Evolutionary conservation across 2,329 filamentous ascomycete genomes (phyloP).

Genomic region (Diaporthe vexans): DNA sequence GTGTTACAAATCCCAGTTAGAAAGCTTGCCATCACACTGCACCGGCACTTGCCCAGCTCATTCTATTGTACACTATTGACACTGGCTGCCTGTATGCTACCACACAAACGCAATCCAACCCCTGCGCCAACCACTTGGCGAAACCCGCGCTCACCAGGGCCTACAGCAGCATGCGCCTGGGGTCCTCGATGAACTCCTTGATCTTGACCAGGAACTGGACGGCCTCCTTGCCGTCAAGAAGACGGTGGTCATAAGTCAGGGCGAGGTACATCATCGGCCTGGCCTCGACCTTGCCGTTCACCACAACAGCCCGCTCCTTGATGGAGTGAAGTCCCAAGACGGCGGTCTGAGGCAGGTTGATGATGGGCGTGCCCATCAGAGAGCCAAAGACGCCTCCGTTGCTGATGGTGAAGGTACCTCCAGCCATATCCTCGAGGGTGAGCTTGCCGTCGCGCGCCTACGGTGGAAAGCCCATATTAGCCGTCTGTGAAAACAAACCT

Average conservation of each 20-base stretch:
- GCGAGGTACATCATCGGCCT: constrained; percentile 99
- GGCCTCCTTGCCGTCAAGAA: constrained; percentile 94
- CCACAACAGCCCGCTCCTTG: constrained; percentile 90
- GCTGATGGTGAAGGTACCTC: constrained; percentile 97
- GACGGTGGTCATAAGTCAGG: constrained; percentile 96
- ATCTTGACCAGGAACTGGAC: constrained; percentile 97
- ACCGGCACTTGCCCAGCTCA: constrained; percentile 9
- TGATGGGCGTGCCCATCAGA: constrained; percentile 97
- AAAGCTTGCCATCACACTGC: constrained; percentile 3
- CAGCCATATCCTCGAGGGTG: constrained; percentile 99
- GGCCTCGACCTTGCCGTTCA: constrained; percentile 95
- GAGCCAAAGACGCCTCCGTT: constrained; percentile 98
- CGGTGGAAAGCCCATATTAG: constrained; percentile 38
- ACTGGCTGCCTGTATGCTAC: constrained; percentile 36
- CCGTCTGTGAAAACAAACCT: neutral
- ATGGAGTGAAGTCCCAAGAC: constrained; percentile 96
- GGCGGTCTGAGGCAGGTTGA: constrained; percentile 94
- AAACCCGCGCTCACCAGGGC: neutral
- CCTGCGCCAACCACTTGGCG: neutral
- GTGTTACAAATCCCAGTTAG: neutral
- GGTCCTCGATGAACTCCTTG: constrained; percentile 98
- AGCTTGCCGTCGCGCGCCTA: constrained; percentile 95
- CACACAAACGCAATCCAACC: constrained; percentile 20
- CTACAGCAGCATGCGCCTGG: constrained; percentile 86
- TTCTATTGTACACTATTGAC: constrained; percentile 42